These are phyloP conservation scores for Cutaneotrichosporon mucoides DNA, from an alignment of 1,284 basidiomycete species.

Conservation along the genomic window DNA sequence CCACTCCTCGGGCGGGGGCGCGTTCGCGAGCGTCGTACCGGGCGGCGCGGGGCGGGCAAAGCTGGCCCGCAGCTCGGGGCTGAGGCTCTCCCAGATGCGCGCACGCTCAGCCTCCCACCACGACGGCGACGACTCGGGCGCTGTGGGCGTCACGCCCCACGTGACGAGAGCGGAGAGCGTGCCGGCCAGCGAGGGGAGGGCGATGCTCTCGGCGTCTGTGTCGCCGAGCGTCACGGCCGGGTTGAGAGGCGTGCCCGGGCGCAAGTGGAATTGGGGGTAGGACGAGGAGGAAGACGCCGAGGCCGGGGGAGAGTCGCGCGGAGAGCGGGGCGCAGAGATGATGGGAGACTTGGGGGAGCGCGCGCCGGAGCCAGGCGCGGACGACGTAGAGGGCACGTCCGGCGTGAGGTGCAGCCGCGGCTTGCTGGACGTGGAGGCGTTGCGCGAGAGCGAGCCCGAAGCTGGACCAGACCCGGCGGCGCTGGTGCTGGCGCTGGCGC, in stretches of 20 bases:
- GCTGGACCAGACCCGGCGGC: no score
- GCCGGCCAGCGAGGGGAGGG: background rate
- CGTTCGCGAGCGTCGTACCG: constrained; percentile 33
- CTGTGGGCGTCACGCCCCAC: background rate
- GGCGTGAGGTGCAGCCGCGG: background rate
- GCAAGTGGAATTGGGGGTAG: background rate
- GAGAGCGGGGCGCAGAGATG: background rate
- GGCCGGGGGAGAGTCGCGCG: background rate
- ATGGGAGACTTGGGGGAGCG: background rate
- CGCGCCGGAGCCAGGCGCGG: background rate
- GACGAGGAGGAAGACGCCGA: background rate
- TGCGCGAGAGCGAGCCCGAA: no score
- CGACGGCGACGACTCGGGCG: constrained; percentile 13
- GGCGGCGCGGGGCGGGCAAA: constrained; percentile 40
- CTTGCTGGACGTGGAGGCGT: background rate
- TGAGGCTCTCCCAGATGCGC: constrained; percentile 34
- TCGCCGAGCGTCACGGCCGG: background rate
- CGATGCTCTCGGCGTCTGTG: background rate
- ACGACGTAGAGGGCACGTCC: background rate
- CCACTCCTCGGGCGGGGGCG: constrained; percentile 6
- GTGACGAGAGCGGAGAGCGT: background rate
- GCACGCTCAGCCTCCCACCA: constrained; percentile 42
- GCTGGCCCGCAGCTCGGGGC: constrained; percentile 43
- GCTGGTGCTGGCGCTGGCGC: no score
- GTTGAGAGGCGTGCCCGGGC: background rate